Percentiles rank a stretch among this genome's conserved stretches.
Evolutionary conservation across 1,284 basidiomycete species (phyloP).

Genomic region (Puccinia horiana): DNA sequence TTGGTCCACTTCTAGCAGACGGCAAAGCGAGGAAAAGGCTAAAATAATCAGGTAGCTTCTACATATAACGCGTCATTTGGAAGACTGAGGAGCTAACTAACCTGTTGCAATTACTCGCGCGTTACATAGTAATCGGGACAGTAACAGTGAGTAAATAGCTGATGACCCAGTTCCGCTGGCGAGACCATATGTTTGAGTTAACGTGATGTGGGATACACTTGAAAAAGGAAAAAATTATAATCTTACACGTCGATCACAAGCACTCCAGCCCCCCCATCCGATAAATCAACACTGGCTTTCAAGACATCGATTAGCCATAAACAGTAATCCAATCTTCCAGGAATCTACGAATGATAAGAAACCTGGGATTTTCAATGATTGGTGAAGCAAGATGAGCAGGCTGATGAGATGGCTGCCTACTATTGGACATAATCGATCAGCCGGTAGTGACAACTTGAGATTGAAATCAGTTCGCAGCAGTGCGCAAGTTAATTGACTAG

Average conservation of each 20-base stretch:
- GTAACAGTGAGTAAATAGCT: slow-evolving; percentile 82
- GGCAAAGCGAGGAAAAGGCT: not conserved
- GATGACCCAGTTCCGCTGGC: slow-evolving; percentile 84
- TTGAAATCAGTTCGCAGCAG: slow-evolving; percentile 74
- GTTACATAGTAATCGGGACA: slow-evolving; percentile 64
- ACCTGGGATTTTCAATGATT: not conserved
- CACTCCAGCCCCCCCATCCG: not conserved
- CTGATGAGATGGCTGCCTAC: slow-evolving; percentile 62
- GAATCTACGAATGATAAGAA: slow-evolving; percentile 12
- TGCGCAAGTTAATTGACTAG: slow-evolving; percentile 67
- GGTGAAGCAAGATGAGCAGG: not conserved
- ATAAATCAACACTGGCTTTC: slow-evolving; percentile 20
- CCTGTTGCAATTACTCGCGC: slow-evolving; percentile 74
- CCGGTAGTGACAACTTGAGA: slow-evolving; percentile 67
- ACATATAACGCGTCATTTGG: slow-evolving; percentile 26
- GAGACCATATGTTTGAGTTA: not conserved
- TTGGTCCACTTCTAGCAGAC: slow-evolving; percentile 68
- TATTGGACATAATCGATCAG: slow-evolving; percentile 78
- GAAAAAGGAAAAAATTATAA: not conserved
- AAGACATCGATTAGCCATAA: slow-evolving; percentile 42
- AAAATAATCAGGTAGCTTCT: not conserved
- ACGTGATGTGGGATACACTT: not conserved
- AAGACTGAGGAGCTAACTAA: slow-evolving; percentile 57
- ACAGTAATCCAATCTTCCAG: slow-evolving; percentile 43
- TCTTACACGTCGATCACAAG: slow-evolving; percentile 23